Conservation (phyloP, 352 stramenopile genomes). For the Halophytophthora polymorphica region DNA sequence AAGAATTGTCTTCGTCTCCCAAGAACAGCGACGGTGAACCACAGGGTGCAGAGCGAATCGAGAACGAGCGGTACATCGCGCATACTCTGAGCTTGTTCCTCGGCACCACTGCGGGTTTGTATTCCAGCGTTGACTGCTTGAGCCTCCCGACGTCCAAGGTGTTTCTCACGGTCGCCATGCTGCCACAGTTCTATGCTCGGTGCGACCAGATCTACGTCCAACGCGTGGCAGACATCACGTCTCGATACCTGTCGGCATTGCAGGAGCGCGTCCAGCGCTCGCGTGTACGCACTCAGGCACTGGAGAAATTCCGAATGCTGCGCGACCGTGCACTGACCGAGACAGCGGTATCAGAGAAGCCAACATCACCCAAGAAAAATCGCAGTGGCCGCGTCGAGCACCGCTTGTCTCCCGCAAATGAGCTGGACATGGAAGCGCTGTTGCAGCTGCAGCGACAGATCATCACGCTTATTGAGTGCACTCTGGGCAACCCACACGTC, state of each 20-base stretch:
- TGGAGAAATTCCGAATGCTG: slow-evolving; percentile 21
- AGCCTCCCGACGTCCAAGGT: slow-evolving; percentile 16
- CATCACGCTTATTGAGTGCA: slow-evolving; percentile 33
- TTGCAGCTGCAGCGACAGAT: slow-evolving; percentile 29
- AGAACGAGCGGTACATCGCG: slow-evolving; percentile 45
- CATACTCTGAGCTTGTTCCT: slow-evolving; percentile 40
- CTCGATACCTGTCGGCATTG: slow-evolving; percentile 28
- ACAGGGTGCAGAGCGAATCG: slow-evolving; percentile 10
- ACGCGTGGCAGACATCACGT: slow-evolving; percentile 32
- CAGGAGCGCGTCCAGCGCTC: slow-evolving; percentile 41
- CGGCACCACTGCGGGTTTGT: slow-evolving; percentile 25
- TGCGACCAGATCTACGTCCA: slow-evolving; percentile 58
- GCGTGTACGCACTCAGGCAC: slow-evolving; percentile 23
- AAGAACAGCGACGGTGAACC: neutral
- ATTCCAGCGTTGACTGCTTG: slow-evolving; percentile 30
- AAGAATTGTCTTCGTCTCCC: neutral
- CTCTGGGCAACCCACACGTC: slow-evolving; percentile 37
- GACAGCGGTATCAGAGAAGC: neutral
- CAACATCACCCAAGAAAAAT: neutral
- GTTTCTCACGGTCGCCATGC: slow-evolving; percentile 36
- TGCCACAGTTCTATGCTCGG: slow-evolving; percentile 36
- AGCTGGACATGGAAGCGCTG: slow-evolving; percentile 41
- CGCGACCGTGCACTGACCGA: slow-evolving; percentile 25
- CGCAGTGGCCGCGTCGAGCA: slow-evolving; percentile 8
- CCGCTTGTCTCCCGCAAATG: slow-evolving; percentile 26